phyloP scores from a whole-genome alignment of 352 stramenopile species.

The Chrysophaeum taylorii region DNA sequence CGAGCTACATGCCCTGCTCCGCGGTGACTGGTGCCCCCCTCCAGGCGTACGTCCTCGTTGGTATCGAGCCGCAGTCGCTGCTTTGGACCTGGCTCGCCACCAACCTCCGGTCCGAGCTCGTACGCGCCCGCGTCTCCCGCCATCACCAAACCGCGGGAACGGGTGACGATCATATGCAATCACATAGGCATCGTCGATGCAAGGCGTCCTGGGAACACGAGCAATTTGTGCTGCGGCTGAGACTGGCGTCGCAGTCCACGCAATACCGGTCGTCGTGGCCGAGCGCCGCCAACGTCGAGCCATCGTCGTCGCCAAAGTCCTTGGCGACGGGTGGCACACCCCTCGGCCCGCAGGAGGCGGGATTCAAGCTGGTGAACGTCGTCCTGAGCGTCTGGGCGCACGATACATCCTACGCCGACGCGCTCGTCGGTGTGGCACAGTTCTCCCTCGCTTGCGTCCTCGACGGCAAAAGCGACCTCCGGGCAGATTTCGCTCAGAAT shows the following conservation, averaged over 20 bases:
- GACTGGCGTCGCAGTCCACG: not conserved
- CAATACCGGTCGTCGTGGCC: not conserved
- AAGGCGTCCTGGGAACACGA: not conserved
- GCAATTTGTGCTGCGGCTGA: not conserved
- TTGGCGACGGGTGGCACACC: not conserved
- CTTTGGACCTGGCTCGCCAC: constrained; percentile 1
- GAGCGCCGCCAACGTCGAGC: not conserved
- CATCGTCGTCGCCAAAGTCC: not conserved
- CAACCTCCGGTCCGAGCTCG: not conserved
- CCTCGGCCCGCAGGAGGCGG: not conserved
- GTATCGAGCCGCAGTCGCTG: not conserved
- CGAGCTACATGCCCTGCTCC: not conserved
- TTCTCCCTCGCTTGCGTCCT: not conserved
- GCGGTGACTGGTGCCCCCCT: not conserved
- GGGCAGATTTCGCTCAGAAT: not conserved
- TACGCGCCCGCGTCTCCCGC: not conserved
- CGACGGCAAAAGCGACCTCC: not conserved
- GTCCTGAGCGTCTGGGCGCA: not conserved
- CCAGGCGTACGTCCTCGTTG: not conserved
- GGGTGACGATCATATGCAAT: not conserved
- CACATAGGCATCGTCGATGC: not conserved
- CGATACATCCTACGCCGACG: not conserved
- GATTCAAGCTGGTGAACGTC: not conserved
- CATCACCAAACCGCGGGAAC: too few species aligned
- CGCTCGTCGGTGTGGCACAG: not conserved